Conservation (phyloP, 768 basidiomycete species). For the Wakefieldia striispora region DNA sequence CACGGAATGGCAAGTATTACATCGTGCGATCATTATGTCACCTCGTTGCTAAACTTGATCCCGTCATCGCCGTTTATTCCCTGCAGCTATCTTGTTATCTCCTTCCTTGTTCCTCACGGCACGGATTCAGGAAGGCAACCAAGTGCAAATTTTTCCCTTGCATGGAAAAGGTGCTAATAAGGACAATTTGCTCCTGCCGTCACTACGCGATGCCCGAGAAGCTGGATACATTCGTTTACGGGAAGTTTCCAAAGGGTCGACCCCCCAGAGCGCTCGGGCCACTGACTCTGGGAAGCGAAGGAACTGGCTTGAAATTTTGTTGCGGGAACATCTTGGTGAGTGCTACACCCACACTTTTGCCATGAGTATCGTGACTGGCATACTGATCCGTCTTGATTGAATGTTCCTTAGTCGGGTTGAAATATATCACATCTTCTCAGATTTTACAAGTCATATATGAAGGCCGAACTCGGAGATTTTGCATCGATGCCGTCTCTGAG, state of each 20-base stretch:
- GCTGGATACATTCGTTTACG: conserved; percentile 52
- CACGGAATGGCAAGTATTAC: conserved; percentile 52
- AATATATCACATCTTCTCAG: conserved; percentile 63
- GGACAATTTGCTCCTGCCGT: conserved; percentile 45
- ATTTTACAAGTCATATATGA: conserved; percentile 64
- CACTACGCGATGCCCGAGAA: conserved; percentile 47
- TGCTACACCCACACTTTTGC: background rate
- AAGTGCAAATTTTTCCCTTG: conserved; percentile 49
- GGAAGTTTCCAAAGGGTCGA: conserved; percentile 37
- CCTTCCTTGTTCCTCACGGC: conserved; percentile 61
- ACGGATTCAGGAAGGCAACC: conserved; percentile 46
- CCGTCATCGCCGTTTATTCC: conserved; percentile 2
- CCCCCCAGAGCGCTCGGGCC: conserved; percentile 16
- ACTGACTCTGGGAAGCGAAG: conserved; percentile 36
- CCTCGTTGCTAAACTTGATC: conserved; percentile 15
- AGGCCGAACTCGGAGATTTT: conserved; percentile 54
- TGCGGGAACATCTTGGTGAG: conserved; percentile 70
- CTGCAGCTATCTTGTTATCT: conserved; percentile 54
- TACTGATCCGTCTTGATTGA: conserved; percentile 5
- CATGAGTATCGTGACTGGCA: background rate
- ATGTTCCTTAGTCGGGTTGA: conserved; percentile 60
- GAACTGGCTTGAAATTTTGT: conserved; percentile 67
- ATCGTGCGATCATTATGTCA: conserved; percentile 1
- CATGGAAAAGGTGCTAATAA: conserved; percentile 37
- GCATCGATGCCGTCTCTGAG: conserved; percentile 46